Conservation (phyloP, 495 filamentous ascomycete genomes). For the Thermochaetoides thermophila region DNA sequence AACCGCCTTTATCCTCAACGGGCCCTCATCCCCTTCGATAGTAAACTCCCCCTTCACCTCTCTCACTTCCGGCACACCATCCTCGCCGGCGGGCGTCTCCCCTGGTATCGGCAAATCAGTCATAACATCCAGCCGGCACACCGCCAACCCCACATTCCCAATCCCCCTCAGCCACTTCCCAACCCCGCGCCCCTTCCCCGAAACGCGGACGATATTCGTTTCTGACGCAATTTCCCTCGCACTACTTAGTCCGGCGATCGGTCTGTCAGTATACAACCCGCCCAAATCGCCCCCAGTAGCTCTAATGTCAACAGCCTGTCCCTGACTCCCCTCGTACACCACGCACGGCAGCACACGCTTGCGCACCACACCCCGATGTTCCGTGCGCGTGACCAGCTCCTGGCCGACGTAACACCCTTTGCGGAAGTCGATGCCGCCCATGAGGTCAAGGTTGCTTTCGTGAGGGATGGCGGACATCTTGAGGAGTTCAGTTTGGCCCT, state of each 20-base stretch:
- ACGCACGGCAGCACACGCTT: slow-evolving; percentile 78
- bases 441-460: slow-evolving; percentile 73
- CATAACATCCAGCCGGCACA: slow-evolving; percentile 85
- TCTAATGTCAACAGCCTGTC: neutral
- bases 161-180: slow-evolving; percentile 65
- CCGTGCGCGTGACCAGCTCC: slow-evolving; percentile 86
- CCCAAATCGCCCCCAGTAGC: too few relatives aligned
- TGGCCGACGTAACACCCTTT: slow-evolving; percentile 98
- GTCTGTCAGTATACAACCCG: too few relatives aligned
- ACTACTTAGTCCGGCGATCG: too few relatives aligned
- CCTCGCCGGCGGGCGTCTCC: slow-evolving; percentile 40
- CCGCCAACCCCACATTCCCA: slow-evolving; percentile 75
- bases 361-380: slow-evolving; percentile 83
- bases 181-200: slow-evolving; percentile 46
- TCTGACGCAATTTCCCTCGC: slow-evolving; percentile 4
- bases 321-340: slow-evolving; percentile 36
- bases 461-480: slow-evolving; percentile 55
- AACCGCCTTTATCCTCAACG: slow-evolving; percentile 73
- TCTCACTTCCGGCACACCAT: slow-evolving; percentile 10
- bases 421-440: slow-evolving; percentile 70
- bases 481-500: slow-evolving; percentile 67
- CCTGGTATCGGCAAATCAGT: slow-evolving; percentile 53
- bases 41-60: slow-evolving; percentile 6
- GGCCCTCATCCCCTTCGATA: slow-evolving; percentile 27
- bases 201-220: slow-evolving; percentile 25